Evolutionary conservation across 2,329 filamentous ascomycete species (phyloP).

Genomic region (Beauveria sp.): DNA sequence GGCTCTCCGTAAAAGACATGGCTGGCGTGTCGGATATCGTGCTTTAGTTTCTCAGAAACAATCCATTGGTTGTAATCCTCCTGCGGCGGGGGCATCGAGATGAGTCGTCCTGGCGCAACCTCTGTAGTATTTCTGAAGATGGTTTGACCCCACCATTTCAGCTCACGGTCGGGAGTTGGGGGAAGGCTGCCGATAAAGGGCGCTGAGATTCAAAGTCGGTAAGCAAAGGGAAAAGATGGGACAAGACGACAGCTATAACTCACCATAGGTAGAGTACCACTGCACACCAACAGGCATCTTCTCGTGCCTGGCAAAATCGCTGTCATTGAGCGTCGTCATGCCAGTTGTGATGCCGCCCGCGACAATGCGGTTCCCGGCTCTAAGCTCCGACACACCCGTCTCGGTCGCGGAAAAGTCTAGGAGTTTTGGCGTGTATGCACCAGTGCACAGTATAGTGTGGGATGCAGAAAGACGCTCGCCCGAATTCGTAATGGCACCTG

Average conservation of each 20-base stretch:
- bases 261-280: slow-evolving; percentile 30
- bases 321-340: slow-evolving; percentile 44
- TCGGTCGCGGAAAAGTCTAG: slow-evolving; percentile 42
- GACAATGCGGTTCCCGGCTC: slow-evolving; percentile 45
- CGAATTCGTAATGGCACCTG: slow-evolving; percentile 39
- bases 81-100: slow-evolving; percentile 49
- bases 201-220: slow-evolving; percentile 31
- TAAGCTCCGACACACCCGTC: slow-evolving; percentile 39
- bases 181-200: slow-evolving; percentile 52
- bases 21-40: slow-evolving; percentile 51
- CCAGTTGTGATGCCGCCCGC: slow-evolving; percentile 54
- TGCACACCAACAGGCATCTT: slow-evolving; percentile 43
- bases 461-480: slow-evolving; percentile 40
- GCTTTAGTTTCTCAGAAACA: slow-evolving; percentile 44
- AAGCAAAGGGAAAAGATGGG: neutral
- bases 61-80: slow-evolving; percentile 58
- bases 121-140: slow-evolving; percentile 51
- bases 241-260: neutral
- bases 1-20: slow-evolving; percentile 52
- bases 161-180: slow-evolving; percentile 39
- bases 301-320: slow-evolving; percentile 36
- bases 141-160: slow-evolving; percentile 56
- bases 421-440: slow-evolving; percentile 50
- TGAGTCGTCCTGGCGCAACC: slow-evolving; percentile 41
- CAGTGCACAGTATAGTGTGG: slow-evolving; percentile 46